phyloP scores from a whole-genome alignment of 2,329 filamentous ascomycete genomes.

The Diaporthe sp. region DNA sequence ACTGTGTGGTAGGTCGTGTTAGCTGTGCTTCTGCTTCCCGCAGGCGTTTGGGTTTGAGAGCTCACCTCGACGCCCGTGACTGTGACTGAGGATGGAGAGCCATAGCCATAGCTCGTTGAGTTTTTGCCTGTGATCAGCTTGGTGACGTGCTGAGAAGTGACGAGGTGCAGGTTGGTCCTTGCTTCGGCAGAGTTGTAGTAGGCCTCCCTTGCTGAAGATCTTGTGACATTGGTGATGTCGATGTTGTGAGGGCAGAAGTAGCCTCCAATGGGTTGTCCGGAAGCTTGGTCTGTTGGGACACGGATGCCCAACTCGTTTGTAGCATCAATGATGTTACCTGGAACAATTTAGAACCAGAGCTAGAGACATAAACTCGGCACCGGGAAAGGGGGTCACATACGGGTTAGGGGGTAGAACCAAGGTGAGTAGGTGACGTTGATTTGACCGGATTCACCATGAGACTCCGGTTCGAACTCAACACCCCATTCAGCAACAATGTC shows the following conservation, averaged over 20 bases:
- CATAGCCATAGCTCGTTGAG: not conserved
- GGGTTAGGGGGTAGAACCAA: conserved; percentile 45
- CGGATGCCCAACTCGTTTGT: conserved; percentile 37
- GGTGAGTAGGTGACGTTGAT: conserved; percentile 44
- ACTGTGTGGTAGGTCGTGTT: not conserved
- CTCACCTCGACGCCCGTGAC: conserved; percentile 37
- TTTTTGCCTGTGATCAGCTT: conserved; percentile 36
- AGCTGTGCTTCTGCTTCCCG: not conserved
- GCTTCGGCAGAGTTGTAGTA: conserved; percentile 40
- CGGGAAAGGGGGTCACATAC: not conserved
- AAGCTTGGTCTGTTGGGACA: conserved; percentile 34
- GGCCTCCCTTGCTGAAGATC: conserved; percentile 42
- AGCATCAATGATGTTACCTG: conserved; percentile 37
- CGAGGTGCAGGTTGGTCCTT: conserved; percentile 42
- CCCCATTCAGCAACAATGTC: conserved; percentile 41
- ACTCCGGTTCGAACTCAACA: conserved; percentile 41
- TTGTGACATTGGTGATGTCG: conserved; percentile 40
- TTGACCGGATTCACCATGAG: conserved; percentile 41
- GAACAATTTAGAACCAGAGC: not conserved
- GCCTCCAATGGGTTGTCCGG: conserved; percentile 36
- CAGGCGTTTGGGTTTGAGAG: not conserved
- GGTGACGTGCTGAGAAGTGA: conserved; percentile 43
- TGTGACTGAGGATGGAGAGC: not conserved
- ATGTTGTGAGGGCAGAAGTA: conserved; percentile 40
- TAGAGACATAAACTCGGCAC: not conserved